These are phyloP conservation scores for Carex pumila DNA, from an alignment of 176 grass and related monocot species.

Conservation along the genomic window DNA sequence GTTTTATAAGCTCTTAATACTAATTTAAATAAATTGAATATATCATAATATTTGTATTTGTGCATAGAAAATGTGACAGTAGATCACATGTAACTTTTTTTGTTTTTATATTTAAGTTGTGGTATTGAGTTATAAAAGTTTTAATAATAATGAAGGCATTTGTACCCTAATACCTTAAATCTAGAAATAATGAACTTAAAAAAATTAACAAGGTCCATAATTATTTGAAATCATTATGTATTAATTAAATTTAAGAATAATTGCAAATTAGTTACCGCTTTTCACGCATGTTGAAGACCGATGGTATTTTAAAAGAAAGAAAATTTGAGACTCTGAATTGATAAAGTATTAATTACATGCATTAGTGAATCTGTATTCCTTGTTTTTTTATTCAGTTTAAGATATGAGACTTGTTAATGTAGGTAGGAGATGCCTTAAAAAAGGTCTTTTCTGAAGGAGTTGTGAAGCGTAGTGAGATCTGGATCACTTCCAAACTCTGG, in stretches of 20 bases:
- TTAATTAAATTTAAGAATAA: background rate
- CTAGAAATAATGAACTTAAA: background rate
- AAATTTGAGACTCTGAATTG: background rate
- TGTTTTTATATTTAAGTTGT: background rate
- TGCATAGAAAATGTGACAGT: background rate
- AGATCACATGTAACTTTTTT: background rate
- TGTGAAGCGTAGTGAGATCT: constrained; percentile 62
- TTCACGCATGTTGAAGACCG: background rate
- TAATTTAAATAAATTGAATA: background rate
- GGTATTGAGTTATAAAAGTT: background rate
- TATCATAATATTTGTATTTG: background rate
- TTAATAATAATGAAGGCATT: background rate
- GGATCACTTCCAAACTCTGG: constrained; percentile 88
- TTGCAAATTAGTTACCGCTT: background rate
- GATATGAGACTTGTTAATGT: constrained; percentile 5
- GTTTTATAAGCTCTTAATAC: background rate
- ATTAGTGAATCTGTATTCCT: background rate
- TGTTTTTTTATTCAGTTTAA: constrained; percentile 5
- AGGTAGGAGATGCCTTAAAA: constrained; percentile 68
- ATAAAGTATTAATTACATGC: background rate
- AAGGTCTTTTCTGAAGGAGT: constrained; percentile 54
- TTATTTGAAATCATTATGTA: background rate
- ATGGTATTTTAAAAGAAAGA: background rate
- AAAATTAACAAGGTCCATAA: background rate
- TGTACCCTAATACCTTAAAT: too few relatives aligned